phyloP scores from a whole-genome alignment of 148 eudicot genomes.

The Salicornia ramosissima region DNA sequence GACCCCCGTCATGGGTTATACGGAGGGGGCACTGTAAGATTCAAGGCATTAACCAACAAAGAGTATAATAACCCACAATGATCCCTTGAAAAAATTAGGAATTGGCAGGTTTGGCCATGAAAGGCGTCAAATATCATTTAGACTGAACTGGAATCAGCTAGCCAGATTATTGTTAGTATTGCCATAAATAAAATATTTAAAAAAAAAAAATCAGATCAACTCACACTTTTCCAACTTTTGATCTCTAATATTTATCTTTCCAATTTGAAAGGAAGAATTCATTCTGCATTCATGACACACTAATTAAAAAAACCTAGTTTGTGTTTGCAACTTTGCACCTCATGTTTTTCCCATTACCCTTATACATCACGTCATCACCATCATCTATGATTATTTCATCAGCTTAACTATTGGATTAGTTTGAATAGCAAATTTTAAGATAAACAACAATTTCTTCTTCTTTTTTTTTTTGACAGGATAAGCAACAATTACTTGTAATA shows the following conservation, averaged over 20 bases:
- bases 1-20: too few species aligned
- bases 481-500: too few species aligned
- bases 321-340: neutral
- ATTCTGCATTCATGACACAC: neutral
- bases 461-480: too few species aligned
- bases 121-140: neutral
- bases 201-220: neutral
- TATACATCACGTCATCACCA: too few species aligned
- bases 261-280: neutral
- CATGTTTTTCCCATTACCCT: neutral
- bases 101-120: neutral
- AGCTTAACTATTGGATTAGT: neutral
- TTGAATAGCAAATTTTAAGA: neutral
- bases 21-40: too few species aligned
- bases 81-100: neutral
- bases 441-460: too few species aligned
- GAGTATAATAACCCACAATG: neutral
- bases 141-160: neutral
- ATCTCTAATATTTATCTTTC: too few species aligned
- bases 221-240: neutral
- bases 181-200: neutral
- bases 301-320: too few species aligned
- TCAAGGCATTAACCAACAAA: too few species aligned
- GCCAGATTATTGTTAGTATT: neutral
- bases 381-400: neutral